Evolutionary conservation across 140 eudicot species (phyloP), one percentile per base, ranked within the genome.

Genomic region (Oenanthe javanica): DNA sequence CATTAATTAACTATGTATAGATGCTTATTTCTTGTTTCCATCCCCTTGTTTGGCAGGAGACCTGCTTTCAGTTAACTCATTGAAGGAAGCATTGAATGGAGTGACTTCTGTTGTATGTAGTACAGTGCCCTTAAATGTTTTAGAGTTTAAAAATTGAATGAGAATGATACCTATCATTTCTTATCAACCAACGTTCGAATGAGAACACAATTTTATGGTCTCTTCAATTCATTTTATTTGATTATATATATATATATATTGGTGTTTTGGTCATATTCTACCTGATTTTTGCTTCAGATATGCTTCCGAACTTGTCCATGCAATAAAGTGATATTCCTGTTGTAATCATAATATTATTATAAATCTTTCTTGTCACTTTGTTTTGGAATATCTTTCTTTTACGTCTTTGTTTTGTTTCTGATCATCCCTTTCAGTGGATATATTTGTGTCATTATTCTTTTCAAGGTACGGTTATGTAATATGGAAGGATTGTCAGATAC

Each of bases 41-140:
- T 55, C 79, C 57, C 46, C 81, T 79, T 79, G 78, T 70, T 81
- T 76, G 69, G 72, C 86, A 94, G 97, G 96, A 72, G 85, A 95
- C 80, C 91, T 92, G 76, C 86, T 95, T 74, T 89, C 92, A 14
- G 86, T 90, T 81, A 97, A 95, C 77, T 88, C 96, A 57, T 90
- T 88, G 94, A 92, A 92, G 87, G 97, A 95, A 72, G 93, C 92
- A 63, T 86, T 95, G 18, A 86, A 83, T 80, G 99, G 93, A 84
- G 99, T 95, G 81, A 95, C 99, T 66, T 92, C 97, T 86, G 89
- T 95, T 80, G 99, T 95, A 89, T 70, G 96, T 87, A 57, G 73
- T 80, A 1, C 40, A 40, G 23, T 43, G 67, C 23, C 66, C 49
- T 43, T 79, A 19, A 36, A 9, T 31, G 43, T 79, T 71, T 50